Base-by-base conservation (phyloP, 768 basidiomycete species). In the Dentipellis fragilis region DNA sequence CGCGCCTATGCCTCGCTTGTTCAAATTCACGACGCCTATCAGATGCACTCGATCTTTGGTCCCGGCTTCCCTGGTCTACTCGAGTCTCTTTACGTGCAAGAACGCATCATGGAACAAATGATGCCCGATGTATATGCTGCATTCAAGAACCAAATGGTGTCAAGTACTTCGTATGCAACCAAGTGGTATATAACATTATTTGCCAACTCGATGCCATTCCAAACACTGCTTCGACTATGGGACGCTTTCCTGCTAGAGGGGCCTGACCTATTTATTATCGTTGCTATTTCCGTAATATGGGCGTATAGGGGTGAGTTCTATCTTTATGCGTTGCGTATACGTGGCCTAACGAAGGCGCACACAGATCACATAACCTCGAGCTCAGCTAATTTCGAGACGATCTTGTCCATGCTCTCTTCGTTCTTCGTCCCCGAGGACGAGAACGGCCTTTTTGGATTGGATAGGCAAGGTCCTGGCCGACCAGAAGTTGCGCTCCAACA, bases 131-230 rank as follows among this genome's bases (percentile, higher is more conserved):
- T 98, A 23, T 94, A 88, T 63, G 75, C 74, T 17, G 84, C 89
- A 17, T 93, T 97, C 72, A 81, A 84, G 72, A 85, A 81, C 63
- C 86, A 97, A 63, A 87, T 81, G 80, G 87, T 99, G 57, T 89
- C 89, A 8, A 93, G 92, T 11, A 94, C 93, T 29, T 83, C 91
- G 17, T 99, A 95, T 71, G 93, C 93, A 23, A 97, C 95, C 1
- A 98, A 98, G 70, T 98, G 96, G 96, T 99, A 97, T 67, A 98
- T 99, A 69, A 98, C 96, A 2, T 75, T 98, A 12, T 99, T 97
- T 65, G 84, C 93, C 51, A 96, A 95, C 66, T 89, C 90, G 0
- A 86, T 99, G 45, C 93, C 95, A 21, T 98, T 95, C 68, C 90
- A 94, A 69, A 92, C 87, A 49, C 93, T 97, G 72, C 72, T 98